These are phyloP conservation scores for Paraconiothyrium sp. DNA, from an alignment of 2,329 filamentous ascomycete species.

Conservation along the genomic window DNA sequence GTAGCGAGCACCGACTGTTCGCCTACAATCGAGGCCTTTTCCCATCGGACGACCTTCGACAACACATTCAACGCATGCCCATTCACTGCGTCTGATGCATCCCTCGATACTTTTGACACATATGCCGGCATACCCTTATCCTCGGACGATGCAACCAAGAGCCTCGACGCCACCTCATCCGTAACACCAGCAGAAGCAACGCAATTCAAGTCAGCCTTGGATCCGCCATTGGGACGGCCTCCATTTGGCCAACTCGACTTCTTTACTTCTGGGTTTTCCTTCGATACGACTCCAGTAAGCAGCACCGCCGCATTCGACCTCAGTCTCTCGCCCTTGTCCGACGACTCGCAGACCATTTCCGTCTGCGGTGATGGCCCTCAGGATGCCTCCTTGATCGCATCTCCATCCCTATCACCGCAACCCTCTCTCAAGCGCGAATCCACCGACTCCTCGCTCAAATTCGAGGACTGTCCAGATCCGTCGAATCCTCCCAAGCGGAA, in stretches of 20 bases:
- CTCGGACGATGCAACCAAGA: constrained; percentile 34
- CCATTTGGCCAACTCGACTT: constrained; percentile 34
- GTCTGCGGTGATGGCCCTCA: constrained; percentile 31
- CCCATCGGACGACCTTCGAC: constrained; percentile 37
- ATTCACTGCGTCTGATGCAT: constrained; percentile 36
- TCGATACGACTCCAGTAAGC: constrained; percentile 24
- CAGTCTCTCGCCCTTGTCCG: constrained; percentile 29
- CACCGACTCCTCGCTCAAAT: constrained; percentile 20
- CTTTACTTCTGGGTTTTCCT: constrained; percentile 30
- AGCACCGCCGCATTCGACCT: constrained; percentile 18
- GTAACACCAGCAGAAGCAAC: constrained; percentile 26
- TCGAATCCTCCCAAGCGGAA: constrained; percentile 41
- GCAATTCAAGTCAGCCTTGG: constrained; percentile 24
- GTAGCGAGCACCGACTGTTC: constrained; percentile 38
- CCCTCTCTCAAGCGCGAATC: constrained; percentile 42
- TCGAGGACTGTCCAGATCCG: constrained; percentile 23
- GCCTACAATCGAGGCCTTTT: constrained; percentile 31
- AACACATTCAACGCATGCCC: constrained; percentile 36
- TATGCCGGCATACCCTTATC: constrained; percentile 39
- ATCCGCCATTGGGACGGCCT: constrained; percentile 29
- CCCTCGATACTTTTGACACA: constrained; percentile 37
- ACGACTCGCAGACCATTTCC: constrained; percentile 43
- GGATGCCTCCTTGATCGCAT: constrained; percentile 15
- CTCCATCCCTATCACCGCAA: constrained; percentile 38
- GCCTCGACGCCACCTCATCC: constrained; percentile 29